These are phyloP conservation scores for Neofusicoccum parvum DNA, from an alignment of 2,329 filamentous ascomycete species.

Conservation along the genomic window DNA sequence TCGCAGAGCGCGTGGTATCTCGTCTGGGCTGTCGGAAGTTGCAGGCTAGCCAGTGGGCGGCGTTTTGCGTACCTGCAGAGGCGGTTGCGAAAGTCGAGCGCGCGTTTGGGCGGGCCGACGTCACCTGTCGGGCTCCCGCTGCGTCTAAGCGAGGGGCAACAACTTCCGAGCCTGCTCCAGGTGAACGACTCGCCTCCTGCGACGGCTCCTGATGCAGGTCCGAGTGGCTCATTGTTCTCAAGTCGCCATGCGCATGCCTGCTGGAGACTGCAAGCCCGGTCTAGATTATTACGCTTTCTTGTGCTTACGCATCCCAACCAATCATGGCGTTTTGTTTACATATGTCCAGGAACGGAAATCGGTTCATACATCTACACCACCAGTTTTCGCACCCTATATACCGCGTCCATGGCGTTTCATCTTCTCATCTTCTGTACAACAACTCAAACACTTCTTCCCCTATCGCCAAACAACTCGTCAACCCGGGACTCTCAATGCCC, in stretches of 20 bases:
- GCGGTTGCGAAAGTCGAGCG: constrained; percentile 8
- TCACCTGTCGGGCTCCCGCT: constrained; percentile 5
- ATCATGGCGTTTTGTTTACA: neutral
- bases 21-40: neutral
- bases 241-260: neutral
- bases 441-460: constrained; percentile 70
- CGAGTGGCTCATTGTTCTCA: neutral
- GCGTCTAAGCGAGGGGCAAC: constrained; percentile 20
- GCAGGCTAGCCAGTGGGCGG: constrained; percentile 1
- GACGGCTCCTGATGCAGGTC: neutral
- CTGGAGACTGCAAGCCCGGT: no score
- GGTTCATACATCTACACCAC: neutral
- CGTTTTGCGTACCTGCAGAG: constrained; percentile 16
- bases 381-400: neutral
- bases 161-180: neutral
- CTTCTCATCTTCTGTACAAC: constrained; percentile 46
- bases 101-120: constrained; percentile 8
- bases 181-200: neutral
- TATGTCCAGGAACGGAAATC: neutral
- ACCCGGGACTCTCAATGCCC: constrained; percentile 89
- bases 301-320: neutral
- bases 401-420: no score
- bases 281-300: no score
- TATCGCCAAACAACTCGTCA: constrained; percentile 86
- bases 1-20: neutral